These are phyloP conservation scores for Stenocarpella maydis DNA, from an alignment of 2,329 filamentous ascomycete species.

Conservation along the genomic window DNA sequence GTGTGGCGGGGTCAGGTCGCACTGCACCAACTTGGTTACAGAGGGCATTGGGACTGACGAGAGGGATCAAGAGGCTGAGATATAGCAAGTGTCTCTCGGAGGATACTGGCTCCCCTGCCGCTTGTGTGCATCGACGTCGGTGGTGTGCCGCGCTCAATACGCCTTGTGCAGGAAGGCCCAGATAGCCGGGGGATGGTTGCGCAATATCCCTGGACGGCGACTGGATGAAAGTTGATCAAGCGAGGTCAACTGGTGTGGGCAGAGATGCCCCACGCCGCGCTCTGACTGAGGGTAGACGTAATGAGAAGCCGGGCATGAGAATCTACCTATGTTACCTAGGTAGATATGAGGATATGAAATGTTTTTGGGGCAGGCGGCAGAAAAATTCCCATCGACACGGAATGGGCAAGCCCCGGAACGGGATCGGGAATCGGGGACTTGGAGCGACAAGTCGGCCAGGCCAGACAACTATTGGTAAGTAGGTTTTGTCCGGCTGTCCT, in stretches of 20 bases:
- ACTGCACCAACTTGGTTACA: neutral
- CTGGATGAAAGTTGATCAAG: slow-evolving; percentile 24
- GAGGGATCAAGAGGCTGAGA: neutral
- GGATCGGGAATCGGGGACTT: slow-evolving; percentile 5
- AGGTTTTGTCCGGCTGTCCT: neutral
- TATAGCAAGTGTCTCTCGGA: neutral
- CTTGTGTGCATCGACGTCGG: slow-evolving; percentile 19
- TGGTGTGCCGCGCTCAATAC: slow-evolving; percentile 11
- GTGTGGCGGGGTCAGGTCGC: neutral
- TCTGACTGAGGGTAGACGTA: slow-evolving; percentile 15
- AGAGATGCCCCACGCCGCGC: slow-evolving; percentile 15
- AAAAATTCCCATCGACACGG: slow-evolving; percentile 3
- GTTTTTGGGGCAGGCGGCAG: too few relatives aligned
- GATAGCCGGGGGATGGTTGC: slow-evolving; percentile 26
- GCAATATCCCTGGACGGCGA: slow-evolving; percentile 34
- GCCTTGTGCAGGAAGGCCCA: slow-evolving; percentile 13
- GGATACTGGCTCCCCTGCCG: slow-evolving; percentile 8
- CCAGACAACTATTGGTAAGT: neutral
- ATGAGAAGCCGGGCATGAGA: slow-evolving; percentile 7
- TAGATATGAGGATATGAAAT: too few relatives aligned
- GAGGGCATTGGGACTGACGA: neutral
- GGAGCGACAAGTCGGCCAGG: neutral
- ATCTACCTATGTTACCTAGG: neutral
- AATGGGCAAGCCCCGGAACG: neutral
- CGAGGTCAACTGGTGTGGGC: slow-evolving; percentile 25